Conservation (phyloP, 192 early-diverging fungal genomes). For the Coemansia sp. region DNA sequence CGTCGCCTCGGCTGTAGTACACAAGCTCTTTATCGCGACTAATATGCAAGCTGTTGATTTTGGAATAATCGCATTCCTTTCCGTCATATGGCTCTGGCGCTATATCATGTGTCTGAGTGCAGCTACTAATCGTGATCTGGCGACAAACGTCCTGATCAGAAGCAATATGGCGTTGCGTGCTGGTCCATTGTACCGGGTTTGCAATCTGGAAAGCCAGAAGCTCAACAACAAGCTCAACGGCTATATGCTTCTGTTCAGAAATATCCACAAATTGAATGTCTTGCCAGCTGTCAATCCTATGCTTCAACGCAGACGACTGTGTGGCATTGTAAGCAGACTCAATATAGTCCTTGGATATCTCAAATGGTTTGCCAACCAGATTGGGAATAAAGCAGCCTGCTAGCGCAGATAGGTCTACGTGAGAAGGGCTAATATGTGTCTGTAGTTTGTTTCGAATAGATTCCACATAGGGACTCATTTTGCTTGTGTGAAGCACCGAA, state of each 20-base stretch:
- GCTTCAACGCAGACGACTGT: background rate
- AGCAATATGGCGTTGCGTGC: slow-evolving; percentile 87
- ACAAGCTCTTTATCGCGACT: background rate
- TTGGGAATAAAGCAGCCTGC: slow-evolving; percentile 89
- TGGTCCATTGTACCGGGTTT: slow-evolving; percentile 92
- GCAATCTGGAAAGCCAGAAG: slow-evolving; percentile 93
- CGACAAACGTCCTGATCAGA: slow-evolving; percentile 74
- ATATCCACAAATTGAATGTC: slow-evolving; percentile 14
- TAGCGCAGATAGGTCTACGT: slow-evolving; percentile 35
- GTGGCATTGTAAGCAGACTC: slow-evolving; percentile 61
- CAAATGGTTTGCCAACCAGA: slow-evolving; percentile 89
- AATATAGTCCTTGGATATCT: slow-evolving; percentile 75
- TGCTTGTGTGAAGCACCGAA: background rate
- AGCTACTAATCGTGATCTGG: slow-evolving; percentile 85
- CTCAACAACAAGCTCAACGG: slow-evolving; percentile 80
- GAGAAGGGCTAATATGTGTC: background rate
- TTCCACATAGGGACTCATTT: background rate
- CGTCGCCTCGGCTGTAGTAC: background rate
- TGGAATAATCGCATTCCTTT: background rate
- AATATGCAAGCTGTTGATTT: background rate
- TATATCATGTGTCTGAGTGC: slow-evolving; percentile 42
- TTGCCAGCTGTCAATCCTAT: background rate
- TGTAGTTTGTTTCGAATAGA: background rate
- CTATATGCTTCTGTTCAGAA: slow-evolving; percentile 71
- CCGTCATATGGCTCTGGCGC: background rate